Conservation (phyloP, 768 basidiomycete genomes). For the Astraeus odoratus region DNA sequence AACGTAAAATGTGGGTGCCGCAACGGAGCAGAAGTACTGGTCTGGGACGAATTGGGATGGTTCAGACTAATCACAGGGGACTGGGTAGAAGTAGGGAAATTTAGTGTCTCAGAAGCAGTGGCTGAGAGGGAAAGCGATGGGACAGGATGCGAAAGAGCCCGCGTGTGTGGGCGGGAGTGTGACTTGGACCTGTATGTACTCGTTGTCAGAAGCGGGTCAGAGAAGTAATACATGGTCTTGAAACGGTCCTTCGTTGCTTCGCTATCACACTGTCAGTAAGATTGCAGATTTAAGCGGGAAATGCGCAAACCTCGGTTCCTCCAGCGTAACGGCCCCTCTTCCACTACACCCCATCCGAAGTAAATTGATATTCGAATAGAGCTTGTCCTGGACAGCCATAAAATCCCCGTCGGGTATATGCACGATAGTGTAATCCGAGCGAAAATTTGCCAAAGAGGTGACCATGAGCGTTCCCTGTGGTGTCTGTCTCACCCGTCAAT, state of each 20-base stretch:
- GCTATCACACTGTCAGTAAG: slow-evolving; percentile 29
- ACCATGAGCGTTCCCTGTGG: slow-evolving; percentile 66
- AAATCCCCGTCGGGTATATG: slow-evolving; percentile 66
- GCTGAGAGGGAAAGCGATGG: slow-evolving; percentile 19
- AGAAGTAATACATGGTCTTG: slow-evolving; percentile 59
- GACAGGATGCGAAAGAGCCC: slow-evolving; percentile 23
- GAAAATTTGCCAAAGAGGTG: slow-evolving; percentile 82
- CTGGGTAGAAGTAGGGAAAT: slow-evolving; percentile 21
- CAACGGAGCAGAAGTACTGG: slow-evolving; percentile 3
- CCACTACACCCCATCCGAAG: slow-evolving; percentile 81
- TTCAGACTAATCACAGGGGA: slow-evolving; percentile 7
- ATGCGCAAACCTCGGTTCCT: slow-evolving; percentile 56
- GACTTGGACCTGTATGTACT: slow-evolving; percentile 22
- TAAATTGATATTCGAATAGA: slow-evolving; percentile 78
- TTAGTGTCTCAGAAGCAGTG: slow-evolving; percentile 15
- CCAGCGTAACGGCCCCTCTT: slow-evolving; percentile 69
- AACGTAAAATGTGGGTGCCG: slow-evolving; percentile 44
- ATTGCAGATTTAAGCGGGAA: slow-evolving; percentile 3
- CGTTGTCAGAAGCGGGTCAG: slow-evolving; percentile 28
- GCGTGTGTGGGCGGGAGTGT: slow-evolving; percentile 24
- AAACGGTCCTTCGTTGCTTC: slow-evolving; percentile 80
- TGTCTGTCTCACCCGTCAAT: slow-evolving; percentile 35
- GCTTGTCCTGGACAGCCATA: slow-evolving; percentile 51
- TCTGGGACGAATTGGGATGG: slow-evolving; percentile 14
- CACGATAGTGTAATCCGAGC: slow-evolving; percentile 81